Evolutionary conservation across 305 asterid genomes (phyloP), one percentile per base, ranked within the genome.

Genomic region (Fraxinus angustifolia): DNA sequence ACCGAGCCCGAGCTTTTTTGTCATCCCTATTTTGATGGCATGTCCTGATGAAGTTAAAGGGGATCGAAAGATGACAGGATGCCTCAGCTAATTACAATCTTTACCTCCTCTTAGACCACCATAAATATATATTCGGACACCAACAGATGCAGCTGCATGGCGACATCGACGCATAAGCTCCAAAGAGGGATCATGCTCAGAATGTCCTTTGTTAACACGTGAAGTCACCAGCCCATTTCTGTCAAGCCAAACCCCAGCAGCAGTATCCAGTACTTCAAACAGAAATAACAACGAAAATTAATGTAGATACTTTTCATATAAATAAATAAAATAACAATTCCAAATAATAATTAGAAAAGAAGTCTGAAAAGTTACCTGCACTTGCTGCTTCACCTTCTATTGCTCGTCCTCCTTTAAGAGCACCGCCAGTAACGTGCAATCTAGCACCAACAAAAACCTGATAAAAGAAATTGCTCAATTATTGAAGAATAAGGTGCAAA

Each of bases 371-470:
- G 73, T 65, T 84, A 96, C 99, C 99, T 88, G 98, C 93, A 84
- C 89, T 79, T 35, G 94, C 92, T 76, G 97, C 96, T 88, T 94
- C 98, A 67, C 96, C 97, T 88, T 96, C 99, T 77, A 96, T 98
- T 53, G 91, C 88, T 80, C 99, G 95, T 78, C 99, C 99, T 73
- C 99, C 99, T 88, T 92, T 92, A 84, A 96, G 91, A 89, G 80
- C 97, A 79, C 99, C 99, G 33, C 99, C 99, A 4, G 99, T 96
- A 74, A 96, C 98, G 83, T 96, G 99, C 88, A 94, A 87, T 90
- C 99, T 90, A 80, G 99, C 97, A 76, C 98, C 98, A 83, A 94
- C 99, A 81, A 96, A 96, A 58, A 96, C 99, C 99, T 96, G 92
- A 83, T 38, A 82, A 80, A 79, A 78, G 81, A 75, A 75, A 58